Conservation (phyloP, 1,284 basidiomycete genomes). For the Ceratobasidium papillatum region DNA sequence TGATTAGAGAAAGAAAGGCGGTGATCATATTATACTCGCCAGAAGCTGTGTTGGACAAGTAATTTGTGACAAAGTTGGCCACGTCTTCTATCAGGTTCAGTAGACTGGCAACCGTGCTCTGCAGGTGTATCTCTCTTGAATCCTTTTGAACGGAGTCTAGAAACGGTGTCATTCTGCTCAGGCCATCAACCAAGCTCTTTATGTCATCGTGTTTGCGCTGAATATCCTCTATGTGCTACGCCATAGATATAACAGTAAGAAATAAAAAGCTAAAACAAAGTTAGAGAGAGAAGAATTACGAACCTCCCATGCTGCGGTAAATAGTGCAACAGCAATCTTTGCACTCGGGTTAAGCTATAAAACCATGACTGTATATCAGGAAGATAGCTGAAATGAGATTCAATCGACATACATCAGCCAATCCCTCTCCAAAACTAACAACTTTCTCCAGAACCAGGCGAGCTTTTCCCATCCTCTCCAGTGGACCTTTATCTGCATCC, state of each 20-base stretch:
- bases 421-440: neutral
- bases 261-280: neutral
- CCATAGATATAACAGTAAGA: neutral
- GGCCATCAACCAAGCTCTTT: neutral
- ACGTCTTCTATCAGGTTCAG: constrained; percentile 13
- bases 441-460: neutral
- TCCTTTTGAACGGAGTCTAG: neutral
- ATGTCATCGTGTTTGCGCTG: constrained; percentile 6
- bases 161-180: constrained; percentile 4
- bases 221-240: neutral
- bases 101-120: neutral
- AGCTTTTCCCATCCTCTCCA: constrained; percentile 4
- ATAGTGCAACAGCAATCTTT: neutral
- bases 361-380: neutral
- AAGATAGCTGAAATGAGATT: neutral
- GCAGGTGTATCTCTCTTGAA: neutral
- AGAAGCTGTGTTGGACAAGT: neutral
- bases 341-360: neutral
- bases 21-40: neutral
- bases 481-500: neutral
- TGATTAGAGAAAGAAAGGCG: neutral
- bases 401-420: neutral
- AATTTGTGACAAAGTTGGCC: neutral
- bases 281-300: neutral
- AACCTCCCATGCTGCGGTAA: constrained; percentile 7